Evolutionary conservation across 2,329 filamentous ascomycete species (phyloP).

Genomic region (Arthrocladium fulminans): DNA sequence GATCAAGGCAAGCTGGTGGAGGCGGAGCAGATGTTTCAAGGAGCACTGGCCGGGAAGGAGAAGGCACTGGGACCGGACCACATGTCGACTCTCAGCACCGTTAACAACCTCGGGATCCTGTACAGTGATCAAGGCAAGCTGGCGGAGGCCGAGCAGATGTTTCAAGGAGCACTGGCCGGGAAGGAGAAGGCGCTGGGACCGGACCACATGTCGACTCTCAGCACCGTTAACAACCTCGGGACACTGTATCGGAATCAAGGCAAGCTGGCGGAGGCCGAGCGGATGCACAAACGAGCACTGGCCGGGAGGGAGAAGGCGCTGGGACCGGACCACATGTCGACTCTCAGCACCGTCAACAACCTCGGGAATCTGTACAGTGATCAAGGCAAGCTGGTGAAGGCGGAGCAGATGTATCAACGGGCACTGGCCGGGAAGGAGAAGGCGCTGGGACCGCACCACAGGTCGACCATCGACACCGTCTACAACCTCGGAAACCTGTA

Average conservation of each 20-base stretch:
- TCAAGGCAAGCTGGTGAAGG: constrained; percentile 20
- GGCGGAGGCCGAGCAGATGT: constrained; percentile 23
- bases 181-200: constrained; percentile 17
- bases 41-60: constrained; percentile 10
- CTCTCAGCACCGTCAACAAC: too few species aligned
- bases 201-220: constrained; percentile 19
- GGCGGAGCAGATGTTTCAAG: too few species aligned
- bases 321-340: too few species aligned
- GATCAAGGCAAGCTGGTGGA: too few species aligned
- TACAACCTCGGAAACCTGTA: constrained; percentile 24
- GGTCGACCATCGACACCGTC: constrained; percentile 13
- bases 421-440: constrained; percentile 16
- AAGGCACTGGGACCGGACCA: constrained; percentile 16
- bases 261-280: constrained; percentile 23
- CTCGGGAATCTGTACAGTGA: too few species aligned
- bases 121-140: constrained; percentile 22
- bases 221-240: constrained; percentile 23
- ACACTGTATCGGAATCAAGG: constrained; percentile 21
- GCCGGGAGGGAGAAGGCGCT: constrained; percentile 18
- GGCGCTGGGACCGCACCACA: constrained; percentile 10
- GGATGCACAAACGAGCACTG: constrained; percentile 23
- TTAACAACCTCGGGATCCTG: constrained; percentile 15
- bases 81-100: constrained; percentile 16
- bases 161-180: constrained; percentile 20
- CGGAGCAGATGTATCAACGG: constrained; percentile 22